These are phyloP conservation scores for Rheum nobile DNA, from an alignment of 148 eudicot genomes.

Conservation along the genomic window DNA sequence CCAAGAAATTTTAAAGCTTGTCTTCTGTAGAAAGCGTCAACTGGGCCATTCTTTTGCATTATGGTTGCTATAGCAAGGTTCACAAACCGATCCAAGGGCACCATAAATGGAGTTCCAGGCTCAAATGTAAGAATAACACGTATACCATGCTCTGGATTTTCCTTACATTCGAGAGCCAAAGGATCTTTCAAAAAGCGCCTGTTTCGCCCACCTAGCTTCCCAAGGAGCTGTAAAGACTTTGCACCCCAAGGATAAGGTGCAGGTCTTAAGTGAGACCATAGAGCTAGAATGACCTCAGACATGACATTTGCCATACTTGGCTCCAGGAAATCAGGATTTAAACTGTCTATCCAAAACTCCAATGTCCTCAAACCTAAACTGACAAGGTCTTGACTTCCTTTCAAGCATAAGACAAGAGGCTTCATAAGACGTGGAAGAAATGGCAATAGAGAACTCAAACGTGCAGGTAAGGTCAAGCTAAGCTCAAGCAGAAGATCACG, in stretches of 20 bases:
- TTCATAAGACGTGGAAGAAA: slow-evolving; percentile 94
- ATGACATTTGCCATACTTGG: slow-evolving; percentile 98
- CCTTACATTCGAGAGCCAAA: slow-evolving; percentile 91
- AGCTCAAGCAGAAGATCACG: slow-evolving; percentile 84
- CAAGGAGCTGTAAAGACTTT: slow-evolving; percentile 90
- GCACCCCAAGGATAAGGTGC: slow-evolving; percentile 93
- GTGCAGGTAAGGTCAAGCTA: slow-evolving; percentile 87
- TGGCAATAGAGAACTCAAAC: slow-evolving; percentile 88
- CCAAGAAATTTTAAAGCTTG: slow-evolving; percentile 89
- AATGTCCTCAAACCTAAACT: slow-evolving; percentile 85
- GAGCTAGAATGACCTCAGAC: slow-evolving; percentile 88
- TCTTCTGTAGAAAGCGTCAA: slow-evolving; percentile 73
- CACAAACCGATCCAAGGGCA: slow-evolving; percentile 93
- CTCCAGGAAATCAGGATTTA: slow-evolving; percentile 96
- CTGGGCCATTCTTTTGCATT: slow-evolving; percentile 64
- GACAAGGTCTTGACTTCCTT: slow-evolving; percentile 78
- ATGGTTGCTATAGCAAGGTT: slow-evolving; percentile 91
- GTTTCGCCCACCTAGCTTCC: slow-evolving; percentile 95
- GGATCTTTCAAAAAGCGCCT: slow-evolving; percentile 97
- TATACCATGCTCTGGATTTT: slow-evolving; percentile 97
- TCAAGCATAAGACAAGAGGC: slow-evolving; percentile 89
- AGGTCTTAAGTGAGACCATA: slow-evolving; percentile 94
- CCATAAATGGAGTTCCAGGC: slow-evolving; percentile 95
- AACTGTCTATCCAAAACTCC: slow-evolving; percentile 98
- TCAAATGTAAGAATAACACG: slow-evolving; percentile 93